These are phyloP conservation scores for Phialophora tarda DNA, from an alignment of 2,329 filamentous ascomycete genomes.

Conservation along the genomic window DNA sequence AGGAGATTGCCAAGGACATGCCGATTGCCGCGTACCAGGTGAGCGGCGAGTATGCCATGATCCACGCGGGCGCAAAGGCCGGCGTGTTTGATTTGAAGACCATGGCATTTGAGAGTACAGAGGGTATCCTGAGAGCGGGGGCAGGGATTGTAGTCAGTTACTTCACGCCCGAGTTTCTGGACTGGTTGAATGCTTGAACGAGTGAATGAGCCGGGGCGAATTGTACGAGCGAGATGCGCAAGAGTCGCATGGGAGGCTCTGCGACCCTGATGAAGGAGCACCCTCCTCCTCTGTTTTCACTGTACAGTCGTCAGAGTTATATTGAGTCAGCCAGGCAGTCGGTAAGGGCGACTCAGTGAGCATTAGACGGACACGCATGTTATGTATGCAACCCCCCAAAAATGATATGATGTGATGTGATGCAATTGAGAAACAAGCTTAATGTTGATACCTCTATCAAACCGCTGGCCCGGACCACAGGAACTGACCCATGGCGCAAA, in stretches of 20 bases:
- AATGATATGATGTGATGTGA: background rate
- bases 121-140: constrained; percentile 90
- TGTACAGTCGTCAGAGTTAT: background rate
- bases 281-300: background rate
- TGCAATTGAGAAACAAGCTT: background rate
- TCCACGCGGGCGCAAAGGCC: constrained; percentile 91
- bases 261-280: background rate
- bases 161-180: constrained; percentile 80
- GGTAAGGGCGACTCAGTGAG: background rate
- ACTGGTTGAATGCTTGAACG: constrained; percentile 57
- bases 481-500: no score
- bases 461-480: background rate
- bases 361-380: background rate
- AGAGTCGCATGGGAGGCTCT: background rate
- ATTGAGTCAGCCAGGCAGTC: background rate
- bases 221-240: background rate
- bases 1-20: constrained; percentile 88
- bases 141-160: constrained; percentile 94
- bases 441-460: background rate
- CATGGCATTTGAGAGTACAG: constrained; percentile 93
- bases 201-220: background rate
- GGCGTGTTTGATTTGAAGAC: constrained; percentile 93
- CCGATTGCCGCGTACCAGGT: constrained; percentile 97
- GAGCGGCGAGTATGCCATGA: constrained; percentile 96
- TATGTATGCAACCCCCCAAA: background rate